Evolutionary conservation across 306 rosid species (phyloP), one percentile per base, ranked within the genome.

Genomic region (Medicago arabica): DNA sequence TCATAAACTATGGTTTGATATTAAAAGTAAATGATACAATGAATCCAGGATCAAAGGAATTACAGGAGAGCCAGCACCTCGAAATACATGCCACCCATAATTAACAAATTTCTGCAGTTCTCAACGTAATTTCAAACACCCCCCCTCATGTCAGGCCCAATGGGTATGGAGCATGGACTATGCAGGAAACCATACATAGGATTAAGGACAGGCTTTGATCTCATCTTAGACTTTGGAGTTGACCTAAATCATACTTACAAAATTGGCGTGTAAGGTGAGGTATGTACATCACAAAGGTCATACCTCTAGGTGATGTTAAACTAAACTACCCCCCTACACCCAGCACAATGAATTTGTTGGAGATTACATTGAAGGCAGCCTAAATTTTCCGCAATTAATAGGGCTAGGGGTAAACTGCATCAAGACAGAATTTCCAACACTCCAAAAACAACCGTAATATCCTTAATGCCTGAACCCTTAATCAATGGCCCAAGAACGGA

Each of bases 1-100:
- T 62, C 77, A 54, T 15, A 61, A 40, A 53, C 36, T 62, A 75
- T 13, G 31, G 43, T 67, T 80, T 18, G 40, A 64, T 64, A 72
- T 54, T 43, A 16, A 68, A 50, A 28, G 28, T 13, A 69, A 69
- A 69, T 18, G 49, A 69, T 57, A 18, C 40, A 18, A 6, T 9
- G 67, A 59, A 15, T 80, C 67, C 44, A 65, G 31, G 19, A 74
- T 34, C 36, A 69, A 40, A 60, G 69, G 16, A 53, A 72, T 28
- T 34, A 14, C 18, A 14, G 53, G 74, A 9, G 23, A 28, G 50
- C 57, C 58, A 34, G 58, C 66, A 17, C 49, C 34, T 69, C 77
- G 7, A 50, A 17, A 78, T 54, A 57, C 18, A 19, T 17, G 51
- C 49, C n/a, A 18, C 19, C 63, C 67, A 49, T 51, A 31, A 61